phyloP scores from a whole-genome alignment of 306 rosid genomes.

The Casuarina glauca region DNA sequence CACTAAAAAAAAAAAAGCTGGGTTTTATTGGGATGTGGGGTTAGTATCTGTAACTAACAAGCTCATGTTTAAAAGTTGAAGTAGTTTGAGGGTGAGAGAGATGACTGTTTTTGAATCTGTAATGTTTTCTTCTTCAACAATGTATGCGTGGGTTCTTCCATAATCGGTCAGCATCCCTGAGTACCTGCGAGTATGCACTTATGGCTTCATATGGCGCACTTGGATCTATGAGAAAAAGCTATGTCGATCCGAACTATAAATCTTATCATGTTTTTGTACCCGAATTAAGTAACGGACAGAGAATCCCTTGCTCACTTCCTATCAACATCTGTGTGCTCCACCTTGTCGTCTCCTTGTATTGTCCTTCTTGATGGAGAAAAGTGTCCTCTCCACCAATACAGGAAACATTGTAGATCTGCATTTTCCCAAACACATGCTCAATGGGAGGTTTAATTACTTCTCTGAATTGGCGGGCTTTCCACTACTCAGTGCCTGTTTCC shows the following conservation, averaged over 20 bases:
- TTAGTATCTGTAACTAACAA: neutral
- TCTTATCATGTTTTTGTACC: neutral
- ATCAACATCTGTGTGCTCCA: neutral
- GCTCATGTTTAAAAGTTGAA: too few species aligned
- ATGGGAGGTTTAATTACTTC: neutral
- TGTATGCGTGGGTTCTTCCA: neutral
- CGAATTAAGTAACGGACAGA: neutral
- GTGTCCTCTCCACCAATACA: neutral
- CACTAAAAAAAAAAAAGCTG: neutral
- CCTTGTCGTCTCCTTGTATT: too few species aligned
- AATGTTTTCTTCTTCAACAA: neutral
- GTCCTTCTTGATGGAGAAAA: too few species aligned
- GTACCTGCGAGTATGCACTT: neutral
- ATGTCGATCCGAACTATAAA: neutral
- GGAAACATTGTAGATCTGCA: too few species aligned
- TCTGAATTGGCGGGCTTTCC: neutral
- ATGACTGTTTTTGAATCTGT: neutral
- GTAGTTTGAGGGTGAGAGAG: neutral
- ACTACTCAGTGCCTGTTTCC: neutral
- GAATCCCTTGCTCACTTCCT: neutral
- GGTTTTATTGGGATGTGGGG: neutral
- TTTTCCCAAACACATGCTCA: neutral
- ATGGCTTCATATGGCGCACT: neutral
- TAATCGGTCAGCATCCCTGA: neutral
- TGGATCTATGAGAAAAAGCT: neutral